These are phyloP conservation scores for Aspergillus hancockii DNA, from an alignment of 495 filamentous ascomycete species.

Conservation along the genomic window DNA sequence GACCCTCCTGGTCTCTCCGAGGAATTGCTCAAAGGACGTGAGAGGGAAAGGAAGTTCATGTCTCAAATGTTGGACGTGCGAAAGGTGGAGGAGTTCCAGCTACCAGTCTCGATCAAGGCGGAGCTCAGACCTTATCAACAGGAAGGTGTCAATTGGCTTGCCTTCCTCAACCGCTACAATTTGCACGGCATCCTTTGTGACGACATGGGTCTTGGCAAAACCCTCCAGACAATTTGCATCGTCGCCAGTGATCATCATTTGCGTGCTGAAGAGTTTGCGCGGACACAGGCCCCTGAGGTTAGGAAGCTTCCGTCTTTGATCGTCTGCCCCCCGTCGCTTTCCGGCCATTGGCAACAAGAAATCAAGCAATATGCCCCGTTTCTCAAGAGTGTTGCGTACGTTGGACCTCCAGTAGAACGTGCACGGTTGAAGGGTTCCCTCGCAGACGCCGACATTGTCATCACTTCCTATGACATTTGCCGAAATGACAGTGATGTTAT, in stretches of 20 bases:
- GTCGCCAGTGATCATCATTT: constrained; percentile 96
- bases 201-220: constrained; percentile 99
- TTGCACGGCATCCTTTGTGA: constrained; percentile 98
- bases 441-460: constrained; percentile 80
- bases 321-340: constrained; percentile 94
- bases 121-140: constrained; percentile 95
- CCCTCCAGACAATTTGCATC: constrained; percentile 94
- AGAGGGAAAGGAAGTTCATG: constrained; percentile 93
- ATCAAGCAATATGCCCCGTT: constrained; percentile 94
- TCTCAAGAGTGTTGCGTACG: constrained; percentile 82
- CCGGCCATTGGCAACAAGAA: constrained; percentile 98
- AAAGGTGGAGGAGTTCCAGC: constrained; percentile 90
- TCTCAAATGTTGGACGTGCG: constrained; percentile 92
- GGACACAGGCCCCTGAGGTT: constrained; percentile 72
- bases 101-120: constrained; percentile 96
- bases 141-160: constrained; percentile 97
- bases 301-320: constrained; percentile 87
- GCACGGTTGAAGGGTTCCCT: constrained; percentile 65
- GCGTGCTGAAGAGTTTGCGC: constrained; percentile 83
- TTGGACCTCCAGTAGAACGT: constrained; percentile 82
- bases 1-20: constrained; percentile 92
- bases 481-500: constrained; percentile 88
- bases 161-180: constrained; percentile 97
- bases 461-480: constrained; percentile 97
- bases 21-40: constrained; percentile 83